Percentiles rank a stretch among this genome's conserved stretches.
Evolutionary conservation across 371 early-diverging fungal genomes (phyloP).

Genomic region (Rhizomucor pusillus): DNA sequence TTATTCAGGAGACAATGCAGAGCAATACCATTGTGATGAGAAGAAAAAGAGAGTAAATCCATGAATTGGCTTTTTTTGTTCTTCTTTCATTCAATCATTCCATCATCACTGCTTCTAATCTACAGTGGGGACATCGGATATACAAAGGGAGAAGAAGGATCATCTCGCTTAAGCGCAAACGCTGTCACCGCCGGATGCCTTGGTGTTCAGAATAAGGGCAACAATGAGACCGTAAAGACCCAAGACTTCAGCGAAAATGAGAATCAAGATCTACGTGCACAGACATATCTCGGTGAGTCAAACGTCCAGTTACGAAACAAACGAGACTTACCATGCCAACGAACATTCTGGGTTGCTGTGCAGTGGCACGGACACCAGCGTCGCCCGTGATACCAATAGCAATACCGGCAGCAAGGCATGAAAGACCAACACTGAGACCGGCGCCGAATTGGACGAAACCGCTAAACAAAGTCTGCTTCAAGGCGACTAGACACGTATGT

Average conservation of each 20-base stretch:
- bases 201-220: conserved; percentile 94
- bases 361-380: conserved; percentile 88
- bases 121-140: no score
- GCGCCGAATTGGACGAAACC: conserved; percentile 93
- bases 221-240: conserved; percentile 94
- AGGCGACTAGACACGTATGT: conserved; percentile 36
- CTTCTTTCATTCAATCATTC: no score
- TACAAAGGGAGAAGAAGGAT: no score
- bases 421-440: conserved; percentile 91
- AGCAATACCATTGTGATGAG: no score
- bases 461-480: conserved; percentile 57
- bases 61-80: no score
- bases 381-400: conserved; percentile 98
- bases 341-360: conserved; percentile 92
- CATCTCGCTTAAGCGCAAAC: conserved; percentile 35
- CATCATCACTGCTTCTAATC: no score
- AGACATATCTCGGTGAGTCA: conserved; percentile 2
- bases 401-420: conserved; percentile 94
- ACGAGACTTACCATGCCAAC: conserved; percentile 74
- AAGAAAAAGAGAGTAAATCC: no score
- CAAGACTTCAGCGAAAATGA: conserved; percentile 99
- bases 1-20: no score
- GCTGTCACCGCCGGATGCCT: conserved; percentile 51
- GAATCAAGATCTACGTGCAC: conserved; percentile 66
- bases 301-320: not conserved